Conservation (phyloP, 768 basidiomycete species). For the Macrocybe gigantea region DNA sequence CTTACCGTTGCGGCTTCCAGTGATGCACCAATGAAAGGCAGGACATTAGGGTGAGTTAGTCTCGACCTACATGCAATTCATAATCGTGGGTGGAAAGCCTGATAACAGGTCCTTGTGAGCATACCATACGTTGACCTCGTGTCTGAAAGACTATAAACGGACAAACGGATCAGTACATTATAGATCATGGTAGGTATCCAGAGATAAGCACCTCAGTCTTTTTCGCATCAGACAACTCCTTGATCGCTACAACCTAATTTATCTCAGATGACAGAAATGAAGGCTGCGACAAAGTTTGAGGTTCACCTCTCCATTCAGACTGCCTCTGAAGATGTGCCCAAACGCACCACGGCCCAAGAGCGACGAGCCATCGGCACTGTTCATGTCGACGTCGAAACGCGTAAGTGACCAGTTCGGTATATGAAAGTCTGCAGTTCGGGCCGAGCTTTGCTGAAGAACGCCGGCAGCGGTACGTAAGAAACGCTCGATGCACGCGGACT, state of each 20-base stretch:
- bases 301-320: constrained; percentile 18
- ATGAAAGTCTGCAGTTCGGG: constrained; percentile 9
- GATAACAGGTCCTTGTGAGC: background rate
- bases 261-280: too few relatives aligned
- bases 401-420: constrained; percentile 19
- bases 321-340: constrained; percentile 20
- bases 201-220: too few relatives aligned
- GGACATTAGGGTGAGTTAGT: background rate
- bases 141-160: background rate
- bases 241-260: constrained; percentile 21
- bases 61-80: background rate
- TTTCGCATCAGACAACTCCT: constrained; percentile 8
- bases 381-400: constrained; percentile 18
- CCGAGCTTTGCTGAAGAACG: constrained; percentile 8
- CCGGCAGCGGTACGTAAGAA: constrained; percentile 10
- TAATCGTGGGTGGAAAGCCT: background rate
- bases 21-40: constrained; percentile 1
- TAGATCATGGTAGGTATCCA: too few relatives aligned
- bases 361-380: constrained; percentile 7
- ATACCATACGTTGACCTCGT: constrained; percentile 1
- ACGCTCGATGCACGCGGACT: constrained; percentile 3
- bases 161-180: background rate
- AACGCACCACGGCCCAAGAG: constrained; percentile 20
- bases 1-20: background rate
- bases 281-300: background rate